Percentiles rank a stretch among this genome's conserved stretches.
Evolutionary conservation across 2,329 filamentous ascomycete genomes (phyloP).

Genomic region (Acarospora socialis): DNA sequence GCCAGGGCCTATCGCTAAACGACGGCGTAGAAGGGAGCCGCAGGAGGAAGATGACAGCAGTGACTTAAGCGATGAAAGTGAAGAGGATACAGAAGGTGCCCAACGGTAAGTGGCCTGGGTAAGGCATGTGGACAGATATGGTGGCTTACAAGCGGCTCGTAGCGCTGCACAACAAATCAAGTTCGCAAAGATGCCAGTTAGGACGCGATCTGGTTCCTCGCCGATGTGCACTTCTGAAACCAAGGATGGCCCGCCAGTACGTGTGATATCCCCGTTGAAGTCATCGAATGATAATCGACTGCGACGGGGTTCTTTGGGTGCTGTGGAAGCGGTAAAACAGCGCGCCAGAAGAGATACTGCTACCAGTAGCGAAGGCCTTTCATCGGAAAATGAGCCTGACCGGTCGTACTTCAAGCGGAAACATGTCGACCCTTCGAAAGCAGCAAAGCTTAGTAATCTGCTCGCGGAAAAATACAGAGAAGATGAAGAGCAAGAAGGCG

Average conservation of each 20-base stretch:
- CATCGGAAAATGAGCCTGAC: conserved; percentile 49
- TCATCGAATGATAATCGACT: conserved; percentile 32
- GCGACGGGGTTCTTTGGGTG: conserved; percentile 42
- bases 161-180: conserved; percentile 79
- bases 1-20: conserved; percentile 33
- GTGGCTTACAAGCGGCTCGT: conserved; percentile 13
- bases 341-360: conserved; percentile 46
- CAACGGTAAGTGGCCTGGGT: conserved; percentile 20
- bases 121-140: not conserved
- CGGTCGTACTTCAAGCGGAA: conserved; percentile 36
- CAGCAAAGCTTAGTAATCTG: conserved; percentile 12
- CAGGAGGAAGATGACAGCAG: conserved; percentile 52
- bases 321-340: conserved; percentile 38
- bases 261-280: conserved; percentile 41
- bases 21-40: conserved; percentile 40
- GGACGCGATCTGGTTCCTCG: conserved; percentile 74
- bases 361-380: conserved; percentile 52
- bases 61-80: conserved; percentile 51
- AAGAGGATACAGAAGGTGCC: conserved; percentile 41
- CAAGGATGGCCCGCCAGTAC: conserved; percentile 33
- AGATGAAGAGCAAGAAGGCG: conserved; percentile 13
- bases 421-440: conserved; percentile 19
- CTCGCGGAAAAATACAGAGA: conserved; percentile 11
- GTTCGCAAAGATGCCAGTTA: conserved; percentile 88
- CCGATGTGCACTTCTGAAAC: conserved; percentile 48